Conservation (phyloP, 2,329 filamentous ascomycete species). For the Biscogniauxia sp. region DNA sequence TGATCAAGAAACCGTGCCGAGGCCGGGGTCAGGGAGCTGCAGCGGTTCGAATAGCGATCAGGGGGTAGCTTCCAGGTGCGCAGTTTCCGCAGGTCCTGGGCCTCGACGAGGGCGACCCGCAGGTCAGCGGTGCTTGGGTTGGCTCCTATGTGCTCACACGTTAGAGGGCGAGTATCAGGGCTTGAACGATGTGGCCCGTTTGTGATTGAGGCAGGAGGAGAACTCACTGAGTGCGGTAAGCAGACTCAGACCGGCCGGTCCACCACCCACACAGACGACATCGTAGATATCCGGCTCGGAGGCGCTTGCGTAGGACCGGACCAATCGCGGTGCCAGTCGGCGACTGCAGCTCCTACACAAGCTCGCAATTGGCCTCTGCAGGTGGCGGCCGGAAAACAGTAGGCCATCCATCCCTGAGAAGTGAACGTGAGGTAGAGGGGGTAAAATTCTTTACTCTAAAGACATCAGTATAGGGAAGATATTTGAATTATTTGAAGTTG, state of each 20-base stretch:
- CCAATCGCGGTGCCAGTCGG: constrained; percentile 34
- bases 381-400: constrained; percentile 17
- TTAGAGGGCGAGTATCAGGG: neutral
- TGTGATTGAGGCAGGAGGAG: neutral
- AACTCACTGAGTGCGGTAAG: constrained; percentile 70
- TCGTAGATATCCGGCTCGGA: constrained; percentile 75
- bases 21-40: constrained; percentile 87
- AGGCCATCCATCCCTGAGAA: constrained; percentile 25
- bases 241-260: constrained; percentile 83
- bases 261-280: constrained; percentile 87
- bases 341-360: constrained; percentile 49
- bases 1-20: constrained; percentile 79
- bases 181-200: neutral
- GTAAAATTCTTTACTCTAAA: neutral
- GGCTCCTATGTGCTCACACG: constrained; percentile 53
- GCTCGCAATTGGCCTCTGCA: constrained; percentile 19
- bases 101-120: constrained; percentile 85
- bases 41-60: constrained; percentile 83
- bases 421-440: neutral
- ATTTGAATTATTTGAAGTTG: neutral
- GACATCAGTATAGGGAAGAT: neutral
- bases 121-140: constrained; percentile 73
- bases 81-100: constrained; percentile 74
- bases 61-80: constrained; percentile 64
- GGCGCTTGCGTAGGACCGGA: constrained; percentile 42